Evolutionary conservation across 441 rosid genomes (phyloP), one percentile per base, ranked within the genome.

Genomic region (Populus hybrid): DNA sequence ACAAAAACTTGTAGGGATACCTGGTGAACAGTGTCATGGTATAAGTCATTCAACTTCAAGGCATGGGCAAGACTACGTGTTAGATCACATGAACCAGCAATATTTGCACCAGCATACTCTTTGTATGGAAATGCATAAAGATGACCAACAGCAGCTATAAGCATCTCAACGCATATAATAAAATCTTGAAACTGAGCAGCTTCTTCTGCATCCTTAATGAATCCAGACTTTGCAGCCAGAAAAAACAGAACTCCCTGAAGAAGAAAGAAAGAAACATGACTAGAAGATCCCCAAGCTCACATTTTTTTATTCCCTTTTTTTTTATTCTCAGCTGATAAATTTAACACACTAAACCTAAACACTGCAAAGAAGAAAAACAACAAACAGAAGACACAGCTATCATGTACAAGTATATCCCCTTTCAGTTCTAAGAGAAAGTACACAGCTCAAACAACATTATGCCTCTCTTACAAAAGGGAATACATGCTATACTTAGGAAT

Each of bases 1-100:
- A 23, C 12, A 42, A 65, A 40, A 74, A 53, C 53, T 79, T 42
- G 46, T 57, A 75, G 53, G 67, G 76, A 72, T 78, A 92, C 99
- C 91, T 94, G 99, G 84, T 96, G 99, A 84, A 96, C 98, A 50
- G 98, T 93, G 77, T 96, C 99, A 75, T 96, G 98, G 81, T 96
- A 96, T 74, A 96, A 92, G 86, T 96, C 99, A 76, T 91, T 96
- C 80, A 96, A 87, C 86, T 89, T 94, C 77, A 96, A 81, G 82
- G 99, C 98, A 86, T 96, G 99, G 28, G 91, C 90, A 24, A 96
- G 87, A 85, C 97, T 94, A 78, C 86, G 86, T 4, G 94, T 87
- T 61, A 94, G 91, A 84, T 90, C 92, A 76, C 85, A 86, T 64
- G 94, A 77, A 42, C 88, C 89, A 40, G 94, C 94, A 71, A 96